Evolutionary conservation across 164 flowering plant genomes (phyloP).

Genomic region (Stephania yunnanensis): DNA sequence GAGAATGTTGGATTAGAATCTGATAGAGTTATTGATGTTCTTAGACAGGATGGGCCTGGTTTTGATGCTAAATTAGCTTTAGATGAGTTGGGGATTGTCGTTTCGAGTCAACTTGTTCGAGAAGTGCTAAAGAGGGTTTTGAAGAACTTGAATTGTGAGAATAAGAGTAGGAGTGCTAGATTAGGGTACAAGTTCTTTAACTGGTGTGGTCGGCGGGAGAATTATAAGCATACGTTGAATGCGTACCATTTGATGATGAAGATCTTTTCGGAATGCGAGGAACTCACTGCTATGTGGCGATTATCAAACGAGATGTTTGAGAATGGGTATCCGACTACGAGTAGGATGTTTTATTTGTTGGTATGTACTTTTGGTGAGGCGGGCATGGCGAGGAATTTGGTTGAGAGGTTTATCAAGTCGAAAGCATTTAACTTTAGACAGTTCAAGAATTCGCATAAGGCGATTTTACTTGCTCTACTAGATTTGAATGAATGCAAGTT

Average conservation of each 20-base stretch:
- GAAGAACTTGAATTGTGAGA: slow-evolving; percentile 29
- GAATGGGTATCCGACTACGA: slow-evolving; percentile 61
- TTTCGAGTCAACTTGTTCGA: slow-evolving; percentile 56
- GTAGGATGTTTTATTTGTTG: slow-evolving; percentile 68
- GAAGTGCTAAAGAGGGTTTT: slow-evolving; percentile 61
- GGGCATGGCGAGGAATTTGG: slow-evolving; percentile 57
- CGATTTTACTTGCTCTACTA: slow-evolving; percentile 66
- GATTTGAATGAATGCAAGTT: slow-evolving; percentile 47
- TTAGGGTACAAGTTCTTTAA: slow-evolving; percentile 72
- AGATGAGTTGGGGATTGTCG: slow-evolving; percentile 36
- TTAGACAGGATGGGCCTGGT: slow-evolving; percentile 67
- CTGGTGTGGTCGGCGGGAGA: slow-evolving; percentile 63
- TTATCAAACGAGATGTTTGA: slow-evolving; percentile 78
- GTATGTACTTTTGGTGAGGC: slow-evolving; percentile 78
- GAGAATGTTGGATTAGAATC: slow-evolving; percentile 36
- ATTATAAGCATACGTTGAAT: slow-evolving; percentile 55
- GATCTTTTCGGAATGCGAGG: slow-evolving; percentile 68
- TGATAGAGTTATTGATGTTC: slow-evolving; percentile 39
- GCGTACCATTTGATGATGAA: slow-evolving; percentile 70
- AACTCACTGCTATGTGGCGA: slow-evolving; percentile 79
- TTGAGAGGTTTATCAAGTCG: slow-evolving; percentile 74
- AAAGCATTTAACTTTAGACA: slow-evolving; percentile 72
- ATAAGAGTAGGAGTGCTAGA: slow-evolving; percentile 50
- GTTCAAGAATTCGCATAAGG: slow-evolving; percentile 70
- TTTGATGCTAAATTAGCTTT: slow-evolving; percentile 54